Base-by-base conservation (phyloP, 176 grass and related monocot genomes). In the Carex parvula region DNA sequence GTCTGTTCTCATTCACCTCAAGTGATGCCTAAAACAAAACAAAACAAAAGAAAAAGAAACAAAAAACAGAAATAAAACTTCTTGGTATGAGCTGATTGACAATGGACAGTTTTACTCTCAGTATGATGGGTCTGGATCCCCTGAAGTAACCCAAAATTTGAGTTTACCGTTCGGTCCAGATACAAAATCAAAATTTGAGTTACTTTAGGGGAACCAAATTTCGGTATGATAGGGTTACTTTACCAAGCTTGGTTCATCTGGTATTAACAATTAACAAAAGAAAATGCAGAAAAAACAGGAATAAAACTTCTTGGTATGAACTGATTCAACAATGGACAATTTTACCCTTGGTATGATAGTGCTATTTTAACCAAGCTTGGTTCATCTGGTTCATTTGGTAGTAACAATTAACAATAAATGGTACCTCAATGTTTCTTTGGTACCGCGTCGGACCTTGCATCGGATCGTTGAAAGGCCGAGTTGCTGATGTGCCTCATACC, bases 371-470 rank as follows among this genome's bases (percentile, higher is more conserved):
- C 46, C 71, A 75, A 75, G 44, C 46, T 14, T 8, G 10, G 37
- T 14, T 24, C 6, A 46, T 21, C 13, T 5, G 1, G 55, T 1
- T 24, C 6, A 46, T 21, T 6, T 5, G 1, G 55, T 0, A 62
- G 14, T 63, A 32, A 81, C 57, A 81, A 30, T 60, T 80, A 53
- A 29, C 5, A 53, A 52, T 54, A 54, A 75, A 54, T 21, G 1
- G 78, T 66, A 95, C 95, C 95, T 93, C 39, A 98, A 87, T n/a
- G 91, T 98, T 86, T 95, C 91, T 74, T 98, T 98, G 12, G 93
- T 98, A 32, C 95, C 93, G 0, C 88, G 92, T 14, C 93, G 92
- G 2, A 95, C 89, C 91, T 93, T 98, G 84, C 93, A 98, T 39
- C 89, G 91, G 44, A 98, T 98, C 6, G 93, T 98, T 3, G 89